Evolutionary conservation across 2,329 filamentous ascomycete species (phyloP).

Genomic region (Pseudonectria buxi): DNA sequence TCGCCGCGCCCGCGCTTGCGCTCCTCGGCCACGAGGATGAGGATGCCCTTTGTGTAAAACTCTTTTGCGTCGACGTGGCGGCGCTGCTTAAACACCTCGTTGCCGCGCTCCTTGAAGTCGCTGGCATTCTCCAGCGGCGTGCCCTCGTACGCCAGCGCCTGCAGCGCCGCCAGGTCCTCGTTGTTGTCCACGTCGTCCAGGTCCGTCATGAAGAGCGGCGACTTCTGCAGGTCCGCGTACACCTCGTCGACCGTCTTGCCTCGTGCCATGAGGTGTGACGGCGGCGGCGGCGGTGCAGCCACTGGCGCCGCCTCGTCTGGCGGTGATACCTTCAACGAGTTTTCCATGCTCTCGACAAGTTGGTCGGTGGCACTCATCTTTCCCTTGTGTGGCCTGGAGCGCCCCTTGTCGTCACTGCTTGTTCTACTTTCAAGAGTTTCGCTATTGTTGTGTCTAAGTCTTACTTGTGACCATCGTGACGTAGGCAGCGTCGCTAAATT

Average conservation of each 20-base stretch:
- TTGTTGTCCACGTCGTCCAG: constrained; percentile 84
- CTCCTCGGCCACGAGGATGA: constrained; percentile 61
- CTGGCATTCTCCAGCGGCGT: constrained; percentile 73
- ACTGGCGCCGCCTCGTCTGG: constrained; percentile 26
- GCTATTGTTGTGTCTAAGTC: no score
- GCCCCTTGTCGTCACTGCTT: neutral
- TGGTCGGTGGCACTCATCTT: constrained; percentile 38
- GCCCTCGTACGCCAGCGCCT: constrained; percentile 88
- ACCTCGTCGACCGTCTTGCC: constrained; percentile 50
- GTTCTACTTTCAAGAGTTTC: no score
- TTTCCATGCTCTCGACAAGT: constrained; percentile 35
- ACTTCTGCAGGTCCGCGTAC: constrained; percentile 50
- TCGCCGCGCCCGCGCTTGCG: constrained; percentile 40
- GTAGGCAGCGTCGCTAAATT: constrained; percentile 15
- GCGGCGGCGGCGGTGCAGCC: constrained; percentile 30
- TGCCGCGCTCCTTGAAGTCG: constrained; percentile 87
- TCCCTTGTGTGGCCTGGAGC: neutral
- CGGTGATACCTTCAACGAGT: constrained; percentile 24
- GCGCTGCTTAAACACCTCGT: constrained; percentile 72
- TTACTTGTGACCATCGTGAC: no score
- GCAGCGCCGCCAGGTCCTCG: constrained; percentile 74
- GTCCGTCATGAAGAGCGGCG: constrained; percentile 92
- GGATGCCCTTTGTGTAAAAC: constrained; percentile 84
- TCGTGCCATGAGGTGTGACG: constrained; percentile 31
- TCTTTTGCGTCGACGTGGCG: constrained; percentile 79